A percentile compares a stretch with the other conserved stretches of the same genome.
Evolutionary conservation across 1,284 basidiomycete genomes (phyloP).

Genomic region (Heterobasidion occidentale): DNA sequence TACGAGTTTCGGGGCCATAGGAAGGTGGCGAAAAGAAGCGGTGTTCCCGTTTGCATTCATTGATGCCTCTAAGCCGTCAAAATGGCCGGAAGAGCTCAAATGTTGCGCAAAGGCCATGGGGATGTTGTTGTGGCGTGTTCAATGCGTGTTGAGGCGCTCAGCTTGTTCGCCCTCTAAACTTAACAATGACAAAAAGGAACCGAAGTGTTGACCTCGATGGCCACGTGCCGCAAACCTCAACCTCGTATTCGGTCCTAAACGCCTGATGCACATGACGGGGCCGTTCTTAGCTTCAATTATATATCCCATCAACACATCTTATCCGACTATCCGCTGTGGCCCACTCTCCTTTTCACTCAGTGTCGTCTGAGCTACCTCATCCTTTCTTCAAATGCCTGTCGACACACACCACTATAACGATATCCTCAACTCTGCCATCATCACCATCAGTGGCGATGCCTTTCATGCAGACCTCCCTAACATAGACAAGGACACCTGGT

Average conservation of each 20-base stretch:
- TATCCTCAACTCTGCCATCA: conserved; percentile 4
- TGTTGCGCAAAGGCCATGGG: background rate
- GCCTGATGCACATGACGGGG: no score
- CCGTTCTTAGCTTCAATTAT: no score
- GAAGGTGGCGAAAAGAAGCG: conserved; percentile 6
- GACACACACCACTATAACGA: background rate
- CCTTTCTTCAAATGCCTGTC: background rate
- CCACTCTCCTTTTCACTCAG: background rate
- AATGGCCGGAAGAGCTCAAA: background rate
- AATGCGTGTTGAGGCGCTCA: background rate
- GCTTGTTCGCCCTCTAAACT: background rate
- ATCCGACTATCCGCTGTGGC: no score
- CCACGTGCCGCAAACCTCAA: background rate
- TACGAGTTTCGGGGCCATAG: conserved; percentile 16
- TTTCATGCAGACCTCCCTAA: conserved; percentile 20
- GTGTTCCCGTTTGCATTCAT: background rate
- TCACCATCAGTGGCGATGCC: conserved; percentile 3
- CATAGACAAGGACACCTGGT: conserved; percentile 21
- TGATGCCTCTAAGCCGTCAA: background rate
- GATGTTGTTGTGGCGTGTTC: background rate
- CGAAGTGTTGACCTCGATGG: background rate
- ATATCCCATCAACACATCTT: no score
- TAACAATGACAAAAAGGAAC: background rate
- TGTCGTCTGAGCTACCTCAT: background rate
- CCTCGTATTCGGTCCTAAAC: background rate